These are phyloP conservation scores for Metschnikowia cerradonensis DNA, from an alignment of 805 yeast genomes.

Conservation along the genomic window DNA sequence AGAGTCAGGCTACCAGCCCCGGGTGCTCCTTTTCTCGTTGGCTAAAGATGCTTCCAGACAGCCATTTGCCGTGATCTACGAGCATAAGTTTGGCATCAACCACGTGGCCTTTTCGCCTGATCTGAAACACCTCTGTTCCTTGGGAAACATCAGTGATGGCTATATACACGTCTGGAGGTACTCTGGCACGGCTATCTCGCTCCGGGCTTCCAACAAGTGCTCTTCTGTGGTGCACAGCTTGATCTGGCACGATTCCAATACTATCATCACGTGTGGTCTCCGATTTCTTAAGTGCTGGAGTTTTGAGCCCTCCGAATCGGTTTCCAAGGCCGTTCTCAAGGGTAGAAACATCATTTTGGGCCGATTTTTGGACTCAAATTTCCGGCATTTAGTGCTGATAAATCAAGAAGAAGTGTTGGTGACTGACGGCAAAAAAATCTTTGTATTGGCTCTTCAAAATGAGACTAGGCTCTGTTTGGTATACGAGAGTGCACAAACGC, in stretches of 20 bases:
- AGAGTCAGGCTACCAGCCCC: constrained; percentile 65
- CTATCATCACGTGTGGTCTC: constrained; percentile 54
- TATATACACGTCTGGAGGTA: constrained; percentile 59
- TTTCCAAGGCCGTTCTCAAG: constrained; percentile 25
- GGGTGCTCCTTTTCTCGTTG: constrained; percentile 56
- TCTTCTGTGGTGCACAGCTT: constrained; percentile 54
- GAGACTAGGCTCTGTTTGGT: constrained; percentile 17
- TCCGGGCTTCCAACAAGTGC: constrained; percentile 55
- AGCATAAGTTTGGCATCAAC: constrained; percentile 64
- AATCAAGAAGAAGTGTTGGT: constrained; percentile 36
- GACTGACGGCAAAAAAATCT: constrained; percentile 29
- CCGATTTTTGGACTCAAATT: constrained; percentile 44
- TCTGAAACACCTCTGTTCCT: constrained; percentile 51
- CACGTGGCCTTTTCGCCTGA: constrained; percentile 55
- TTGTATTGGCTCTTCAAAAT: constrained; percentile 23
- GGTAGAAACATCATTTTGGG: constrained; percentile 63
- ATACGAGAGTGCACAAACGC: not conserved
- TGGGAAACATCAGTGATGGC: constrained; percentile 70
- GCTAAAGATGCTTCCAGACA: constrained; percentile 43
- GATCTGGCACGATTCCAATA: constrained; percentile 42
- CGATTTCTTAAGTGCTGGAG: constrained; percentile 64
- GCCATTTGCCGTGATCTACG: constrained; percentile 54
- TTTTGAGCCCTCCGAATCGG: constrained; percentile 19
- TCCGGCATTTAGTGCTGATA: constrained; percentile 37
- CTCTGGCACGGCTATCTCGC: constrained; percentile 17